Base-by-base conservation (phyloP, 2,329 filamentous ascomycete species). In the Mycosphaerella arachidis region DNA sequence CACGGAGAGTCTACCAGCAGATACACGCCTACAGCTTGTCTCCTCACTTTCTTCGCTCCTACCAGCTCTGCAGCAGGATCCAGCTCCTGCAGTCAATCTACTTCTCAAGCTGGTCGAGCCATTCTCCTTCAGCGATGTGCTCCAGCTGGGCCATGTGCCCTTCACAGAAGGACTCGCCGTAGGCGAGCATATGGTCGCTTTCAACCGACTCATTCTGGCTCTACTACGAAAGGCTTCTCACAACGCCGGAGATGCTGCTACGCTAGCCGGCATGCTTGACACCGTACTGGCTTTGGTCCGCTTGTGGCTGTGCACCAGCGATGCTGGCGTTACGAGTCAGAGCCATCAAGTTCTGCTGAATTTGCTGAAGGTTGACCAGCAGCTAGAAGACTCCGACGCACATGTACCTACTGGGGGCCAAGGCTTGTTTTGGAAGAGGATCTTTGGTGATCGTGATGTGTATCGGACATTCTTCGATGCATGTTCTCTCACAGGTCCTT, bases 381-480 rank as follows among this genome's bases (percentile, higher is more conserved):
- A 75, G 66, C 58, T 55, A n/a, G 55, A 53, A 48, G 59, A 65
- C 33, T 58, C 65, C 6, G 61, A 66, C 31, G 63, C 66, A 16
- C 63, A 66, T 51, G 33, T 66, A 9, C 66, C 61, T 8, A 40
- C 57, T 1, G 63, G 66, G 27, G 79, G 80, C 4, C 80, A 82
- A 63, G 81, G 81, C 0, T 72, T 85, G 1, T 76, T 88, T 67
- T 87, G 84, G 85, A 81, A 84, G 67, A 80, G 85, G 18, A 65
- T 87, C 0, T 87, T 88, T 66, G 78, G 79, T 2, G 85, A 87
- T 63, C 79, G 77, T 59, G 79, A 86, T 66, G 79, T 87, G 6
- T 86, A 86, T 65, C 76, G 75, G 1, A 73, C 80, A 7, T 75
- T 87, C 33, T 87, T 84, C 71, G 78, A 80, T 31, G 75, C 81